Evolutionary conservation across 768 basidiomycete genomes (phyloP), one percentile per base, ranked within the genome.

Genomic region (Boletales sp.): DNA sequence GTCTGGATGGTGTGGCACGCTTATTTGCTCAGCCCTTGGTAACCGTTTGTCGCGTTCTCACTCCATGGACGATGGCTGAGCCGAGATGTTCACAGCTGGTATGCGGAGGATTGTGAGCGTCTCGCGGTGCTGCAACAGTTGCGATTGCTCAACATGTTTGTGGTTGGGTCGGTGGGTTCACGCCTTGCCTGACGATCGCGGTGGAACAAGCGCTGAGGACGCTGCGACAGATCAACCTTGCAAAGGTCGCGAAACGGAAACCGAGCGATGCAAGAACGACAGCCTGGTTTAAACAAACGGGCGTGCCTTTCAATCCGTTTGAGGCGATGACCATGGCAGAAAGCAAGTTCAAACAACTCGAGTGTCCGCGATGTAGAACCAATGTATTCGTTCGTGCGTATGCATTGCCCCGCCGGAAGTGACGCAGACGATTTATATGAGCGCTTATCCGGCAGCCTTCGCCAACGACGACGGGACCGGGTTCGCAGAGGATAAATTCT

Each of bases 401-500:
- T 30, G 14, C 31, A 2, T 8, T 15, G 4, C 19, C 27, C 29
- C 35, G 19, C 46, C 18, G 24, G 43, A 17, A 24, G 14, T 9
- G 7, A 2, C 10, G 18, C 29, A 8, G 19, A 38, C 5, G 13
- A 11, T 27, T 39, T 35, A 39, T 13, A 19, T 43, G 43, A 45
- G 21, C n/a, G 15, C 9, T 43, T n/a, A 15, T 41, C 27, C 5
- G 42, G 38, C 27, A 82, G 80, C 72, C 2, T 74, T 74, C 34
- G 52, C 75, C 47, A 74, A 64, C 5, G 58, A 56, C 7, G 52
- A 60, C 0, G 76, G 74, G 1, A 73, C 70, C 1, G 82, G 82
- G 0, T 83, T 80, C 45, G 59, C 75, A 0, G 79, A 81, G 52
- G 61, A 56, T 18, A 61, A 58, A 0, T 82, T 82, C 49, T 57